Base-by-base conservation (phyloP, 1,284 basidiomycete species). In the Cryptococcus hybrid region DNA sequence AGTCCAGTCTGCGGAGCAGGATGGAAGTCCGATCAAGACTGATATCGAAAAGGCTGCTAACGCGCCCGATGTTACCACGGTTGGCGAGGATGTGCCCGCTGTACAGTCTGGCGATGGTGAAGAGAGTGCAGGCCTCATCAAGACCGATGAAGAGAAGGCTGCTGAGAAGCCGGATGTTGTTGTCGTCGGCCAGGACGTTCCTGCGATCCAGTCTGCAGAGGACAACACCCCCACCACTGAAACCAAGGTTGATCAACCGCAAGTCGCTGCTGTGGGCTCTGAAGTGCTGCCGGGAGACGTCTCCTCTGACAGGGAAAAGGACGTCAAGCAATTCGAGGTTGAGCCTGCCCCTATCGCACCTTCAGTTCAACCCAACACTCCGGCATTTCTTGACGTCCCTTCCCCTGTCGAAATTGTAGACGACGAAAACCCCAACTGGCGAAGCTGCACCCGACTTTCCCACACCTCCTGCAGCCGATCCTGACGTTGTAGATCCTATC, bases 271-370 rank as follows among this genome's bases (percentile, higher is more conserved):
- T 4, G 53, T 52, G 5, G 61, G 52, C 2, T 51, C 39, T 5
- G 53, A 53, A 37, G 15, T 38, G 6, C 11, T 7, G 36, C 18
- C 35, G 5, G 50, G 42, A 18, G 38, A 40, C 18, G 30, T 36
- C 18, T 50, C 30, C 30, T 30, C 30, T 30, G 30, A 30, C n/a
- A 39, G 30, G 30, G 30, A 30, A 3, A 30, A 30, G 30, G 30
- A 30, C 30, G 67, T 70, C 0, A 51, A 69, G 18, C 74, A 75
- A 48, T 61, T 74, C 8, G 64, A 73, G 12, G 47, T 76, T 47
- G 74, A 76, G 60, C 71, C 73, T 7, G 69, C 67, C 0, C 71
- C 72, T 3, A 62, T 69, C 39, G 57, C 66, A 48, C 65, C 53
- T 6, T 35, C 47, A 5, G 57, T 46, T 8, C 55, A 57, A 12